These are phyloP conservation scores for Nephelium lappaceum DNA, from an alignment of 345 rosid genomes.

Conservation along the genomic window DNA sequence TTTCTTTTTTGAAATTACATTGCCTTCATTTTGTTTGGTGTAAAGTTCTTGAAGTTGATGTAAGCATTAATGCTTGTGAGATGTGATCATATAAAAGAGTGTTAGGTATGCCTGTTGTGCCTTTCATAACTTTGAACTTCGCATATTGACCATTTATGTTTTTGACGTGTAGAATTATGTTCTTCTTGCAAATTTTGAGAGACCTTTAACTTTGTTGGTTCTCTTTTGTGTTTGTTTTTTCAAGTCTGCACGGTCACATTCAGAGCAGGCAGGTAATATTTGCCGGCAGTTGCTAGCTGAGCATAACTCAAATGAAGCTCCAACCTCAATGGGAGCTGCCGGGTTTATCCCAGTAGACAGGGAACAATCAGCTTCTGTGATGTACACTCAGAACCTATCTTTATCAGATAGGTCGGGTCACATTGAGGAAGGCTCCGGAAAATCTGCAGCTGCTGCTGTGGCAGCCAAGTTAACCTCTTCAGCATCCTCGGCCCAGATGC, in stretches of 20 bases:
- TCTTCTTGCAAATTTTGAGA: not conserved
- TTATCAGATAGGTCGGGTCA: constrained; percentile 35
- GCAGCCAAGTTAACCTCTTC: constrained; percentile 92
- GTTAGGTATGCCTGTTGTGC: not conserved
- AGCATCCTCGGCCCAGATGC: constrained; percentile 90
- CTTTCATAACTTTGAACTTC: not conserved
- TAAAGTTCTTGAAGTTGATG: not conserved
- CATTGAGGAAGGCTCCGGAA: constrained; percentile 38
- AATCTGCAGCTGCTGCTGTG: constrained; percentile 56
- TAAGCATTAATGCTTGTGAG: not conserved
- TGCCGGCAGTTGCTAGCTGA: constrained; percentile 30
- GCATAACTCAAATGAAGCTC: constrained; percentile 33
- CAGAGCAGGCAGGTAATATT: constrained; percentile 34
- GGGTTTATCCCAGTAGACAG: constrained; percentile 31
- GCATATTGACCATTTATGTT: not conserved
- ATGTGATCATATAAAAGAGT: not conserved
- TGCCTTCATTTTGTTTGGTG: not conserved
- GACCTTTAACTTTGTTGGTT: not conserved
- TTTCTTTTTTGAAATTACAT: not conserved
- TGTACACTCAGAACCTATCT: constrained; percentile 35
- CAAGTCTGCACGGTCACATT: constrained; percentile 38
- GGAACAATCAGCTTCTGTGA: constrained; percentile 43
- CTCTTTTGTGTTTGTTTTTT: constrained; percentile 1
- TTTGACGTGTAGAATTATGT: not conserved
- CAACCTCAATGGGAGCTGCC: constrained; percentile 32